Conservation (phyloP, 2,329 filamentous ascomycete genomes). For the Leptographium procerum region DNA sequence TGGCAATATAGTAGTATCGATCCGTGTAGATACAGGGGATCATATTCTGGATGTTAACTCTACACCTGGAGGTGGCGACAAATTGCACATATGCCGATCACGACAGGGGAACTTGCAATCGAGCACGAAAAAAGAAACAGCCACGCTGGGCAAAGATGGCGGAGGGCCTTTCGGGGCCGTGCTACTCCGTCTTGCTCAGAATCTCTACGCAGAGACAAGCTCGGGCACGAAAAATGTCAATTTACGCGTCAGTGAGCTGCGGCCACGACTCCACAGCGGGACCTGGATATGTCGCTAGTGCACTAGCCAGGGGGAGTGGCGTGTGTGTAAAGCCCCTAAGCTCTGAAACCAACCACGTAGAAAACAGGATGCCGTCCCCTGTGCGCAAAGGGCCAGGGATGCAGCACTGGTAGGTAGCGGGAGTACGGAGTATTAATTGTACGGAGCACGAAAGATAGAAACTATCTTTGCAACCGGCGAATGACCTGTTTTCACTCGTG, state of each 20-base stretch:
- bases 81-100: not conserved
- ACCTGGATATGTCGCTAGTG: conserved; percentile 1
- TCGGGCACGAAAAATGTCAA: not conserved
- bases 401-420: not conserved
- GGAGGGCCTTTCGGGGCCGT: not conserved
- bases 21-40: too few species aligned
- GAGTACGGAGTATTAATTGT: not conserved
- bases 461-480: not conserved
- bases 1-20: not conserved
- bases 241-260: conserved; percentile 4
- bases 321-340: conserved; percentile 2
- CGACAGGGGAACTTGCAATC: not conserved
- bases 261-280: not conserved
- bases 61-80: too few species aligned
- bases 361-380: not conserved
- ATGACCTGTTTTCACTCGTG: not conserved
- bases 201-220: not conserved
- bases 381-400: not conserved
- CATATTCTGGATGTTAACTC: too few species aligned
- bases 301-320: conserved; percentile 4
- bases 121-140: not conserved
- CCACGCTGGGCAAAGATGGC: not conserved
- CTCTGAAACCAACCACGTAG: not conserved
- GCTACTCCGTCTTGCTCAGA: not conserved
- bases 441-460: not conserved